Evolutionary conservation across 495 filamentous ascomycete species (phyloP).

Genomic region (Hypoxylon lienhwacheense): DNA sequence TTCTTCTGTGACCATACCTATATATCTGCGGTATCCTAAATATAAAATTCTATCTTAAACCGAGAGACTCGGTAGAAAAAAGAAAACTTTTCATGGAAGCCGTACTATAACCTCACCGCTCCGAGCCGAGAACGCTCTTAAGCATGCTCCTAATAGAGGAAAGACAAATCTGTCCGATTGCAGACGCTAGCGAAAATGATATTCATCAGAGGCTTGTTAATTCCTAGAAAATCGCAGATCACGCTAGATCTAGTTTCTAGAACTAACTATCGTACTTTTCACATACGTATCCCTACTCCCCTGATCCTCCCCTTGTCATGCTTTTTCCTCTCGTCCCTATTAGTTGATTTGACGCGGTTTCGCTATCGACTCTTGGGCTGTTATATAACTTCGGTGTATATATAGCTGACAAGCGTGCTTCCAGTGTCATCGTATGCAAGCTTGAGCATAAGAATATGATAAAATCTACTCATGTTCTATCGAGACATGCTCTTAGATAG

Average conservation of each 20-base stretch:
- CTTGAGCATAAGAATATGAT: not conserved
- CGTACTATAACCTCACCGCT: conserved; percentile 11
- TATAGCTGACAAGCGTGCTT: not conserved
- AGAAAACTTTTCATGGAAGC: no score
- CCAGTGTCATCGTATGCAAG: not conserved
- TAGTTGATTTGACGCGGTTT: conserved; percentile 4
- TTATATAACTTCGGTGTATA: not conserved
- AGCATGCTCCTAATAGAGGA: not conserved
- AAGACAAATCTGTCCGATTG: conserved; percentile 13
- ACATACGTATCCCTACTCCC: not conserved
- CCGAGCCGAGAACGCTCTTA: not conserved
- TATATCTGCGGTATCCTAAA: no score
- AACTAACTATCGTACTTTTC: not conserved
- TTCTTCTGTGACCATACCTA: no score
- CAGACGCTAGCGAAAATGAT: conserved; percentile 12
- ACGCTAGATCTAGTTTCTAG: not conserved
- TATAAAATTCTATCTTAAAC: no score
- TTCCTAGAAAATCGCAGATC: not conserved
- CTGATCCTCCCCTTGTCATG: not conserved
- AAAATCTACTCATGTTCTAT: not conserved
- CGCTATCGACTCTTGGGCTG: not conserved
- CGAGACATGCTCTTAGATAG: not conserved
- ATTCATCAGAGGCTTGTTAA: conserved; percentile 7
- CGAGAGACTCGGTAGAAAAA: no score
- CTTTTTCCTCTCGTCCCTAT: not conserved